Conservation (phyloP, 306 rosid genomes). For the Mimosa bimucronata region DNA sequence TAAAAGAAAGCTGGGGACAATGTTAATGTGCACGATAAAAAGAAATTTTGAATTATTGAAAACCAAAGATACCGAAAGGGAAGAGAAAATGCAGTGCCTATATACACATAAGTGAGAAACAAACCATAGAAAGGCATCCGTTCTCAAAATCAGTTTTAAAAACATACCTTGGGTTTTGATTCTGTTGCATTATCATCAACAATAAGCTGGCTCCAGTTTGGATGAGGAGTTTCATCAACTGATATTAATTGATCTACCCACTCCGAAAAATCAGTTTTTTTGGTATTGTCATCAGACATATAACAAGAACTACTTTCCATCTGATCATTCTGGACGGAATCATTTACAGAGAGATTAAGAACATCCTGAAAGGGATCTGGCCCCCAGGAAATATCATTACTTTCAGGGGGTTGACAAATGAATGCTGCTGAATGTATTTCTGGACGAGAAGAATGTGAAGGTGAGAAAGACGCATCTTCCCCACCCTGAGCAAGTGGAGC, state of each 20-base stretch:
- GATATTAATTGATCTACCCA: slow-evolving; percentile 62
- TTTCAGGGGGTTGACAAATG: slow-evolving; percentile 45
- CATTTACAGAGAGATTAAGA: slow-evolving; percentile 47
- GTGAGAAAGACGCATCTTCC: slow-evolving; percentile 38
- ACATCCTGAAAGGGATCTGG: slow-evolving; percentile 53
- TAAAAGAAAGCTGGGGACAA: slow-evolving; percentile 11
- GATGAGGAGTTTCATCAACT: slow-evolving; percentile 46
- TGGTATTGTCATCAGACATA: slow-evolving; percentile 46
- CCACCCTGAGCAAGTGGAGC: background rate
- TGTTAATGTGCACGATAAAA: background rate
- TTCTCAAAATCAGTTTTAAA: slow-evolving; percentile 15
- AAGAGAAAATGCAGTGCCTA: background rate
- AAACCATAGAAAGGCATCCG: slow-evolving; percentile 14
- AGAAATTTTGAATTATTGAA: background rate
- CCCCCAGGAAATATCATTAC: slow-evolving; percentile 49
- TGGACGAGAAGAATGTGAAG: slow-evolving; percentile 44
- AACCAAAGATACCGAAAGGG: background rate
- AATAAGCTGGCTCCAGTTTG: slow-evolving; percentile 60
- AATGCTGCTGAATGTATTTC: slow-evolving; percentile 46
- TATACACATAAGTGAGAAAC: background rate
- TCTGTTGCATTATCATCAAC: slow-evolving; percentile 43
- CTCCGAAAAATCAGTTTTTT: slow-evolving; percentile 50
- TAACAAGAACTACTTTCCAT: slow-evolving; percentile 47
- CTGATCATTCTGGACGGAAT: slow-evolving; percentile 52
- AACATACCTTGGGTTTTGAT: slow-evolving; percentile 55